phyloP scores from a whole-genome alignment of 495 filamentous ascomycete genomes.

The Xylaria scruposa region DNA sequence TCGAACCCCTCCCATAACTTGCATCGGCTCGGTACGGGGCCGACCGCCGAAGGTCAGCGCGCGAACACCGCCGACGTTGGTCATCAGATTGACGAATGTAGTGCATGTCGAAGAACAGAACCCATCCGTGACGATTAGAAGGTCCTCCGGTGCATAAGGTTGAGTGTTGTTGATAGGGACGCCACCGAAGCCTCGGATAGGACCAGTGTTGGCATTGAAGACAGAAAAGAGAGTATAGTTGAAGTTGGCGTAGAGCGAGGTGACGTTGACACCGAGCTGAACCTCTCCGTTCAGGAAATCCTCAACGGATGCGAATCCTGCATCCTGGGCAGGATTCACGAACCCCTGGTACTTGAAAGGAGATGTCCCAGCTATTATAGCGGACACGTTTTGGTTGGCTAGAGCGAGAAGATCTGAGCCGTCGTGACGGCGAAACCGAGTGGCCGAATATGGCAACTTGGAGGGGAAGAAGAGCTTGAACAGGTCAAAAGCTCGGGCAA shows the following conservation, averaged over 20 bases:
- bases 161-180: conserved; percentile 17
- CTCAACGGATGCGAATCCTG: conserved; percentile 6
- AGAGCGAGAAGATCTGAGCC: conserved; percentile 5
- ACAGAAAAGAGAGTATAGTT: conserved; percentile 13
- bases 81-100: conserved; percentile 63
- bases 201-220: background rate
- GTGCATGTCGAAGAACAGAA: conserved; percentile 68
- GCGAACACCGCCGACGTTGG: conserved; percentile 62
- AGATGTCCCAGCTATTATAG: background rate
- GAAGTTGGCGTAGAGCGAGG: conserved; percentile 15
- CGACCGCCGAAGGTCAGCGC: conserved; percentile 66
- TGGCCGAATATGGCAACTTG: conserved; percentile 10
- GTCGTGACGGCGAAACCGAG: conserved; percentile 13
- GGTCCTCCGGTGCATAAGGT: conserved; percentile 40
- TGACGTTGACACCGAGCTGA: conserved; percentile 13
- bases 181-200: conserved; percentile 6
- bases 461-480: conserved; percentile 41
- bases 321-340: conserved; percentile 5
- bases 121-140: conserved; percentile 62
- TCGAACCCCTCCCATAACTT: conserved; percentile 65
- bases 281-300: conserved; percentile 5
- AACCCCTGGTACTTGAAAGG: background rate
- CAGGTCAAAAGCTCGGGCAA: conserved; percentile 55
- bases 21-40: conserved; percentile 58
- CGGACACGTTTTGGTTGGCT: background rate